Evolutionary conservation across 1,284 basidiomycete species (phyloP).

Genomic region (Gymnopus androsaceus): DNA sequence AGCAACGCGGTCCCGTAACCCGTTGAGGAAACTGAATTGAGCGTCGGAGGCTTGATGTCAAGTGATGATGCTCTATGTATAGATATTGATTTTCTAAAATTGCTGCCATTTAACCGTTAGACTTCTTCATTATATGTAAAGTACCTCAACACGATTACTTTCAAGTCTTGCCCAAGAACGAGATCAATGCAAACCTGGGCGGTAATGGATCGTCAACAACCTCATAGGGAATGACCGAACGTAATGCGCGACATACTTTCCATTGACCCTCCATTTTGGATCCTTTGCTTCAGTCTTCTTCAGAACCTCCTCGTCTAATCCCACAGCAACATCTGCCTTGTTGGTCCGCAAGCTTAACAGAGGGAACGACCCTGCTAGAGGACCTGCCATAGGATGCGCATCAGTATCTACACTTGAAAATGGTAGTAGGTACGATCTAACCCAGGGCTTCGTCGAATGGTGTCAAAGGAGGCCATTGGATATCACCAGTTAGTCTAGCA

Average conservation of each 20-base stretch:
- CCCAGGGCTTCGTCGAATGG: conserved; percentile 82
- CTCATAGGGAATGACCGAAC: background rate
- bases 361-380: conserved; percentile 78
- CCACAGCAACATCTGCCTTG: conserved; percentile 95
- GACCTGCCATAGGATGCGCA: conserved; percentile 47
- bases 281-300: conserved; percentile 68
- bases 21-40: no score
- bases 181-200: conserved; percentile 11
- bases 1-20: no score
- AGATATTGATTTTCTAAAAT: no score
- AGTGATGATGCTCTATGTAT: no score
- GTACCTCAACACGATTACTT: no score
- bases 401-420: conserved; percentile 1
- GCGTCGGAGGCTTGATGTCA: no score
- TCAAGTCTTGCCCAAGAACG: conserved; percentile 6
- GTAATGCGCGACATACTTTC: conserved; percentile 76
- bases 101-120: no score
- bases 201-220: background rate
- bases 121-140: no score
- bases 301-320: conserved; percentile 65
- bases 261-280: conserved; percentile 80
- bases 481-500: conserved; percentile 83
- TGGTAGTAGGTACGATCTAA: conserved; percentile 28
- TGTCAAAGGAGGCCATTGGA: conserved; percentile 85
- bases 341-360: conserved; percentile 88